Evolutionary conservation across 345 rosid genomes (phyloP), one percentile per base, ranked within the genome.

Genomic region (Balakata baccata): DNA sequence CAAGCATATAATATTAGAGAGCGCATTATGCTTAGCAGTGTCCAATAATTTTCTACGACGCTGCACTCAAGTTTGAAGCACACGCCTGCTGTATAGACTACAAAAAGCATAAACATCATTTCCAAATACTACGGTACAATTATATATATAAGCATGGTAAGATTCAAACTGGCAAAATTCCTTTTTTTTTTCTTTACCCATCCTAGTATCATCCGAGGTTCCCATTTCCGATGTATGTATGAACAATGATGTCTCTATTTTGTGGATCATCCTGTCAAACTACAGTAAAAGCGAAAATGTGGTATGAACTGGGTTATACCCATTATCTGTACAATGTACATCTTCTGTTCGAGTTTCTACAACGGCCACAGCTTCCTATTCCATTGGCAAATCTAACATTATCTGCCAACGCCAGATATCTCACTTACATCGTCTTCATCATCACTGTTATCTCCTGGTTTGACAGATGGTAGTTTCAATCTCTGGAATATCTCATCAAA

Each of bases 401-500:
- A 81, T 80, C 87, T 73, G 56, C 56, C 4, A 38, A 78, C 65
- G 45, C 82, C 68, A 7, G 81, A 68, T n/a, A 29, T n/a, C n/a
- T 23, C 70, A 59, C 37, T 70, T 64, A 46, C 75, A 29, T 80
- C 68, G 3, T 79, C 82, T 58, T 84, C 87, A 41, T 81, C 84
- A 10, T 86, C 83, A 10, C 78, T 84, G 49, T 78, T 76, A 72
- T 38, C 72, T 17, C 72, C 79, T 11, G 57, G 89, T 43, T 83
- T 91, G 45, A 59, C 25, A 18, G 93, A 82, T 13, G 91, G 92
- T 23, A 85, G 87, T 84, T 88, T 93, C 84, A 96, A 73, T 81
- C 93, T 91, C 79, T 91, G 97, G 76, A 93, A 96, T 81, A 93
- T 96, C 77, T 89, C 93, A 43, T 93, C 97, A 0, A 91, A 86